Percentiles rank a stretch among this genome's conserved stretches.
These are phyloP conservation scores for Colletotrichum tanaceti DNA, from an alignment of 2,329 filamentous ascomycete species.

Conservation along the genomic window DNA sequence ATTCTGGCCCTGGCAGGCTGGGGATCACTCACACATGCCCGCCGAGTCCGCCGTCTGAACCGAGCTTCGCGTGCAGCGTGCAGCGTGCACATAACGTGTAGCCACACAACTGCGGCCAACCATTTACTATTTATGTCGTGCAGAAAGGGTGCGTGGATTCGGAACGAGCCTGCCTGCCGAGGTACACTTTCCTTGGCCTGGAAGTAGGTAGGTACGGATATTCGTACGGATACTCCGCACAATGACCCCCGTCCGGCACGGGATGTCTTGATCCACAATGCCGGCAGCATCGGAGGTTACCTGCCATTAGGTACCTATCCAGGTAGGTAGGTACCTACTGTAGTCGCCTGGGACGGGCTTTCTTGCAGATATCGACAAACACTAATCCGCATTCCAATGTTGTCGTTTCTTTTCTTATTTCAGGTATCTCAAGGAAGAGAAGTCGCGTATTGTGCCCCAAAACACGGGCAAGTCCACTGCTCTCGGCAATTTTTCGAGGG, in stretches of 20 bases:
- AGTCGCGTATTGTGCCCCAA: too few relatives aligned
- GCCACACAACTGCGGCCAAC: too few relatives aligned
- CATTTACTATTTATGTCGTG: too few relatives aligned
- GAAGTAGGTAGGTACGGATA: too few relatives aligned
- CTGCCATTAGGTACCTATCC: too few relatives aligned
- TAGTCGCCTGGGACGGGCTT: not conserved
- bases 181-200: not conserved
- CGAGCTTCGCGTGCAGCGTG: not conserved
- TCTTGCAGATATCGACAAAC: not conserved
- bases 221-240: not conserved
- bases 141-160: too few relatives aligned
- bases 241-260: not conserved
- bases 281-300: not conserved
- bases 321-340: too few relatives aligned
- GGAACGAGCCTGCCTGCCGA: too few relatives aligned
- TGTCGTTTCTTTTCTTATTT: not conserved
- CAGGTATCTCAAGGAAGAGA: too few relatives aligned
- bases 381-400: not conserved
- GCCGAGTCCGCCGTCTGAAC: not conserved
- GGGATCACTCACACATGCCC: not conserved
- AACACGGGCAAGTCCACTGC: not conserved
- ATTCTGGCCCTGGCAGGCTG: too few relatives aligned
- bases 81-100: too few relatives aligned
- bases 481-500: not conserved
- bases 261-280: not conserved